phyloP scores from a whole-genome alignment of 225 moss, liverwort and hornwort genomes.

The Antitrichia curtipendula region DNA sequence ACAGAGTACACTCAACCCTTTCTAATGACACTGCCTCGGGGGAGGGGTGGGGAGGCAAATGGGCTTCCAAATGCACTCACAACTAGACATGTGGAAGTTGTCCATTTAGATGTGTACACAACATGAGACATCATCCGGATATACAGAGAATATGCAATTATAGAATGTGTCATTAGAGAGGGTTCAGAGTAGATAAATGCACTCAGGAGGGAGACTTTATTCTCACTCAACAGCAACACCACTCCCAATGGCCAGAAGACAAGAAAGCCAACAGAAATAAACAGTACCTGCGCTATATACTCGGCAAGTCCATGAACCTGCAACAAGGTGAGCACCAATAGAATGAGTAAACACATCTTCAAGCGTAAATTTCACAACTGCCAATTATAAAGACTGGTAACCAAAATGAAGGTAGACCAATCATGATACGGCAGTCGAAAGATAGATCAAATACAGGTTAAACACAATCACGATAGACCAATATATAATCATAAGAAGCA shows the following conservation, averaged over 20 bases:
- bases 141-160: background rate
- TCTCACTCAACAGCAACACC: background rate
- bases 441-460: background rate
- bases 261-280: background rate
- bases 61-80: background rate
- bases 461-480: background rate
- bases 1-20: background rate
- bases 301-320: constrained; percentile 99
- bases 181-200: background rate
- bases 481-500: background rate
- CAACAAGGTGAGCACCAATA: constrained; percentile 12
- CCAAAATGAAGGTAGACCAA: background rate
- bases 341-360: background rate
- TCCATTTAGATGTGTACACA: background rate
- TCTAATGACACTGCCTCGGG: background rate
- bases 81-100: background rate
- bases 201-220: background rate
- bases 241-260: background rate
- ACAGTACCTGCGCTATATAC: constrained; percentile 93
- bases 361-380: background rate
- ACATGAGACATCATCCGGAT: background rate
- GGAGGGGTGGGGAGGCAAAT: background rate
- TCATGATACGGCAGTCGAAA: background rate
- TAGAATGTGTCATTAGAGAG: background rate
- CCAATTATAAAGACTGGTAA: background rate